Percentiles rank a stretch among this genome's conserved stretches.
Conservation (phyloP, 352 stramenopile species). For the Phytopythium litorale region DNA sequence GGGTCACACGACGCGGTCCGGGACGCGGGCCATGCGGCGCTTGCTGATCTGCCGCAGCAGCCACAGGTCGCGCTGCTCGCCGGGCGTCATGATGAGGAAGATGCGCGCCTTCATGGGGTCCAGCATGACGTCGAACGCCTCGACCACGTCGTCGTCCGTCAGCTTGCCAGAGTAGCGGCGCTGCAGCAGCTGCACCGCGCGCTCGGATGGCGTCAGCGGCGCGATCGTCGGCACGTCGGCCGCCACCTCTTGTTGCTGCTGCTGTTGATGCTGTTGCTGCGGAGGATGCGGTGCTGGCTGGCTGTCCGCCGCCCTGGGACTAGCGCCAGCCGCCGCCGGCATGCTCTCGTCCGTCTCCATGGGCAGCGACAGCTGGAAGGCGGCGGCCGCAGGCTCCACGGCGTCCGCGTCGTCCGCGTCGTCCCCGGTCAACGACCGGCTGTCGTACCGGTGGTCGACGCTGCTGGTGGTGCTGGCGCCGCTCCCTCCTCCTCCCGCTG, state of each 20-base stretch:
- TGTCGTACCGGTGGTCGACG: not conserved
- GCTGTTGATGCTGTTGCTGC: not conserved
- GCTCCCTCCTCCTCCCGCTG: not conserved
- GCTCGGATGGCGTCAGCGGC: conserved; percentile 14
- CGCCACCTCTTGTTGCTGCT: not conserved
- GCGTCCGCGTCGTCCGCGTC: not conserved
- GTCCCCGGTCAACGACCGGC: not conserved
- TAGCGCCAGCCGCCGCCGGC: not conserved
- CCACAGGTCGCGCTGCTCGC: conserved; percentile 17
- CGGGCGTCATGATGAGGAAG: conserved; percentile 16
- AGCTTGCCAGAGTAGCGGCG: conserved; percentile 9
- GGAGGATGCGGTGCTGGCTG: not conserved
- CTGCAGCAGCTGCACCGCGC: conserved; percentile 17
- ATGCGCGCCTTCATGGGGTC: conserved; percentile 14
- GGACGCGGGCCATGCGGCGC: not conserved
- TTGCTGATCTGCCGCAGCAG: conserved; percentile 10
- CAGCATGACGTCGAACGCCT: conserved; percentile 19
- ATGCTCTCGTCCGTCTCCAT: conserved; percentile 1
- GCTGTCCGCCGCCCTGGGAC: not conserved
- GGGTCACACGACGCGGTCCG: not conserved
- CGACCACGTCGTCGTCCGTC: conserved; percentile 13
- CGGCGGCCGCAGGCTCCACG: not conserved
- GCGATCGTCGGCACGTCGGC: conserved; percentile 1
- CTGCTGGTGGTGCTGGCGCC: not conserved
- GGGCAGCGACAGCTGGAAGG: not conserved